These are phyloP conservation scores for Yarrowia keelungensis DNA, from an alignment of 805 yeast species.

Conservation along the genomic window DNA sequence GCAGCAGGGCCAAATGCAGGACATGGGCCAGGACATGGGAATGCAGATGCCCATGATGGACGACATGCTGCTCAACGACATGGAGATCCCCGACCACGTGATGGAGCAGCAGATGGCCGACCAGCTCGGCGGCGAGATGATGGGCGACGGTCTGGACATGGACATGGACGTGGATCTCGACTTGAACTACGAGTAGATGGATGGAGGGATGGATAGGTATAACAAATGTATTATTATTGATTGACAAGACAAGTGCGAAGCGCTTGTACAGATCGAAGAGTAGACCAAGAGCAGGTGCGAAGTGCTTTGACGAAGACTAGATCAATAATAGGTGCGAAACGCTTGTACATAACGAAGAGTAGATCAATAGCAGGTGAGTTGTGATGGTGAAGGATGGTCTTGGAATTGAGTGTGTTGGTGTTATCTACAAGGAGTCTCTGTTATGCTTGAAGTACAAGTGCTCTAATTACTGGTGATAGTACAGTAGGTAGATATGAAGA, in stretches of 20 bases:
- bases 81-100: conserved; percentile 40
- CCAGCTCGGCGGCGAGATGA: conserved; percentile 37
- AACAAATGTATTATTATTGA: conserved; percentile 29
- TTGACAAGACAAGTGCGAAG: background rate
- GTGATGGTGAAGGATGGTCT: too few relatives aligned
- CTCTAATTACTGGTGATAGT: too few relatives aligned
- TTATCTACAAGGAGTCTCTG: too few relatives aligned
- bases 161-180: conserved; percentile 36
- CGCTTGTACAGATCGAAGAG: too few relatives aligned
- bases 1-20: conserved; percentile 36
- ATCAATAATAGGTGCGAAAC: too few relatives aligned
- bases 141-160: conserved; percentile 36
- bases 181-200: conserved; percentile 32
- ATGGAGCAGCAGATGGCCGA: conserved; percentile 41
- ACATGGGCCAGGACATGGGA: conserved; percentile 37
- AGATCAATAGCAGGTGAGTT: too few relatives aligned
- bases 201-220: background rate
- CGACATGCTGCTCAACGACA: conserved; percentile 34
- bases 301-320: too few relatives aligned
- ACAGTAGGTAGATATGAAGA: too few relatives aligned
- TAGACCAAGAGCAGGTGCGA: too few relatives aligned
- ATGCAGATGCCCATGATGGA: conserved; percentile 34
- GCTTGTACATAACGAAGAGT: too few relatives aligned
- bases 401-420: too few relatives aligned
- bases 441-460: too few relatives aligned